Base-by-base conservation (phyloP, 2,329 filamentous ascomycete species). In the Aspergillus melleus region DNA sequence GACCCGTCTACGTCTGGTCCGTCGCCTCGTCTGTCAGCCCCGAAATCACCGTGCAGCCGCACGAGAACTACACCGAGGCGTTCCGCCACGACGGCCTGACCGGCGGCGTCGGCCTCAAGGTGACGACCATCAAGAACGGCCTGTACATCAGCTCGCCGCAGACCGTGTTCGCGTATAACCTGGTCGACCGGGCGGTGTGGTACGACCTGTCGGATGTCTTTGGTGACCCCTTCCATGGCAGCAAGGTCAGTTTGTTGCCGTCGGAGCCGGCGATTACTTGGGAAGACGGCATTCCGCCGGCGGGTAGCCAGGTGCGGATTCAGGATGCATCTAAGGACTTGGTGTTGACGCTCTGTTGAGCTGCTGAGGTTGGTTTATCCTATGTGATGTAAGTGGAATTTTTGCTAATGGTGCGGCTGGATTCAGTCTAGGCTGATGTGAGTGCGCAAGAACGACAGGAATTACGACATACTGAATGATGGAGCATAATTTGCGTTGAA, bases 201-300 rank as follows among this genome's bases (percentile, higher is more conserved):
- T 80, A 79, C 60, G 77, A 79, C 65, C 65, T 80, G 46, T 76
- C 74, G 3, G 77, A 80, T 71, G 76, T 80, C 19, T 76, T 77
- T 67, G 79, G 78, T 9, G 75, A 80, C 63, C 74, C 78, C 4
- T 80, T 80, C 61, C 57, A 58, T 9, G 74, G 50, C 1, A 4
- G n/a, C 11, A 22, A 46, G 6, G 55, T 55, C 6, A 11, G 11
- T n/a, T 20, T 59, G 30, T 32, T 52, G 6, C 68, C 70, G 6
- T 59, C 69, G 11, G 66, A 68, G 8, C 61, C 58, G 14, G 26
- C 49, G 16, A 72, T 76, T 56, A 50, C 51, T 16, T 77, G 75
- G 75, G 42, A 55, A 36, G 49, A 72, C 62, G 75, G 75, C 1
- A 58, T 72, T n/a, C 70, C 72, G 5, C 70, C 72, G 0, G 46